Evolutionary conservation across 305 asterid species (phyloP).

Genomic region (Solanum aculeatissimum): DNA sequence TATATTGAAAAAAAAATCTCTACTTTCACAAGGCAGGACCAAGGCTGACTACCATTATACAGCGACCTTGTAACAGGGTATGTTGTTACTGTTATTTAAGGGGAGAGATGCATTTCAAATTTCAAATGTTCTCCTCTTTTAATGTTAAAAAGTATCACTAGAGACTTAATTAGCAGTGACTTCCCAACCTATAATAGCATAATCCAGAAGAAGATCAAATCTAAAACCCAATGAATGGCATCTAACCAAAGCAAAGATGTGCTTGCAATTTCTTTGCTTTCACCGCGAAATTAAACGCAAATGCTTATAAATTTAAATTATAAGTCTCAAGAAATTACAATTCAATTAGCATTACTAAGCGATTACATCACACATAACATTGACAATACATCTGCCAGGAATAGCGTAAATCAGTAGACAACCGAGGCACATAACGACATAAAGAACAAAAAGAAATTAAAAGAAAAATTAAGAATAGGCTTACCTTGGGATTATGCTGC

Average conservation of each 20-base stretch:
- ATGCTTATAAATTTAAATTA: conserved; percentile 33
- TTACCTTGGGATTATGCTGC: conserved; percentile 62
- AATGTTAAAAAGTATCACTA: conserved; percentile 7
- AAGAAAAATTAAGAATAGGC: not conserved
- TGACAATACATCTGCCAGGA: not conserved
- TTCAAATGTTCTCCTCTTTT: not conserved
- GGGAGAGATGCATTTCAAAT: not conserved
- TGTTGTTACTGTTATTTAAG: not conserved
- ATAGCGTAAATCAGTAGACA: not conserved
- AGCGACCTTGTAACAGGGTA: too few relatives aligned
- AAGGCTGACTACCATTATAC: not conserved
- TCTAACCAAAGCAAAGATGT: not conserved
- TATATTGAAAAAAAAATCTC: not conserved
- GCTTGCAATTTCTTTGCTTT: conserved; percentile 68
- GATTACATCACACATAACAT: not conserved
- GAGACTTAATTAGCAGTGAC: conserved; percentile 74
- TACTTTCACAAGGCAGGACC: not conserved
- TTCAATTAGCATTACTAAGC: not conserved
- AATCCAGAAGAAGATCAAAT: not conserved
- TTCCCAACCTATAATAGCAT: conserved; percentile 66
- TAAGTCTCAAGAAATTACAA: not conserved
- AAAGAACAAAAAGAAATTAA: not conserved
- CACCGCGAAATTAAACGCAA: conserved; percentile 52
- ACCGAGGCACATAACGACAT: not conserved
- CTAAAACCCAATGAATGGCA: not conserved